Base-by-base conservation (phyloP, 2,329 filamentous ascomycete species). In the Apiospora kogelbergensis region DNA sequence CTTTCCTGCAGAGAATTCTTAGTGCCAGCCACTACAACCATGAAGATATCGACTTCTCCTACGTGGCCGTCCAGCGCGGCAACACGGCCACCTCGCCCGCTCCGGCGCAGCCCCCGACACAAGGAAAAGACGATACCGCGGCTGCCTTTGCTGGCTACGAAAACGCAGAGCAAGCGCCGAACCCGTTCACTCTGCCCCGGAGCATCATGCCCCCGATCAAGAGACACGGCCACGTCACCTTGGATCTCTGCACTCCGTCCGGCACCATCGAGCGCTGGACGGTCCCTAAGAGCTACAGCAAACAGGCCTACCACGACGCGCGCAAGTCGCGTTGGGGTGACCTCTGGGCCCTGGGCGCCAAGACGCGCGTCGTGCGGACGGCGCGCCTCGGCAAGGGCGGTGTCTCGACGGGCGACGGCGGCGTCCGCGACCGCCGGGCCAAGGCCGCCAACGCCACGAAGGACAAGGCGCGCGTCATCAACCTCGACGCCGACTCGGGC, bases 221-320 rank as follows among this genome's bases (percentile, higher is more conserved):
- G 83, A 89, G 94, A 30, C 90, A 89, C 46, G 93, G 94, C 0
- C 96, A 99, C 78, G 91, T 98, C 57, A 93, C 92, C 20, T 83
- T 99, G 37, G 96, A 99, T 77, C 79, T 98, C 2, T 99, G 96
- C 84, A 98, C 96, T 0, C 92, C 95, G 0, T 86, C 89, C 0
- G 96, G 93, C 41, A 90, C 88, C 53, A 90, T 98, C 42, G 95
- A 99, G 83, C 93, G 96, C 68, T 99, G 96, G 96, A 96, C 92
- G 0, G 91, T 99, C 0, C 93, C 95, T 1, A 90, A 90, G 74
- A 94, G 90, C 70, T 96, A 91, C 80, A 91, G 91, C 78, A 90
- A 88, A 74, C 89, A 92, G 75, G 94, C 94, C 0, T 98, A 95
- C 82, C 93, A 93, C 74, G 96, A 98, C 78, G 96, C 96, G 44